Base-by-base conservation (phyloP, 352 stramenopile species). In the Globisporangium irregulare region DNA sequence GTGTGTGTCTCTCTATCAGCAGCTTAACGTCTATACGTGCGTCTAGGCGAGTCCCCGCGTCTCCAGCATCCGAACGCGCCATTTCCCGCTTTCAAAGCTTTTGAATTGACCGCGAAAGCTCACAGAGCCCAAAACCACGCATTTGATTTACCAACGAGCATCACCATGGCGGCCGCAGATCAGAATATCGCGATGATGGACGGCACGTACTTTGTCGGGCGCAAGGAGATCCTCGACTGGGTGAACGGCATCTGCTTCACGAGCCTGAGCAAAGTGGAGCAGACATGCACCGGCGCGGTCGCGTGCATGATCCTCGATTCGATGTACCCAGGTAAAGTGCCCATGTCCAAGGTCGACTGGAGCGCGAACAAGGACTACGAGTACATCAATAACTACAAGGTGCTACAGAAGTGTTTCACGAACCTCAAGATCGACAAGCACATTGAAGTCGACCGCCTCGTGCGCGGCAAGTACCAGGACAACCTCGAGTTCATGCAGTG, bases 401-500 rank as follows among this genome's bases (percentile, higher is more conserved):
- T 99, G 29, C 77, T 99, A 46, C 98, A 99, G 79, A 95, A 93
- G 58, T 97, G 92, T 62, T 99, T 99, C 73, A 92, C 91, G 66
- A 98, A 94, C 51, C 79, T 99, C 53, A 94, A 98, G 64, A 97
- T 99, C 67, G 93, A 99, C 70, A 84, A 92, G 64, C 84, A 98
- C 79, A 95, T 99, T 29, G 97, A 99, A 75, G 98, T 99, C 27
- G 93, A 99, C 64, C 97, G 97, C 43, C 86, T 99, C 34, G 98
- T 99, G 71, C 88, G 97, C 24, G 98, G 93, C 55, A 99, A 99
- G 77, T 99, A 99, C 86, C 98, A 99, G 77, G 98, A 99, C 77
- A 99, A 99, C 80, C 87, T 99, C 66, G 98, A 99, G 79, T 99
- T 99, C 75, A 99, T 99, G 92, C 98, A 99, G 82, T 99, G 97